A percentile compares a stretch with the other conserved stretches of the same genome.
phyloP scores from a whole-genome alignment of 768 basidiomycete genomes.

The Suillus bovinus region DNA sequence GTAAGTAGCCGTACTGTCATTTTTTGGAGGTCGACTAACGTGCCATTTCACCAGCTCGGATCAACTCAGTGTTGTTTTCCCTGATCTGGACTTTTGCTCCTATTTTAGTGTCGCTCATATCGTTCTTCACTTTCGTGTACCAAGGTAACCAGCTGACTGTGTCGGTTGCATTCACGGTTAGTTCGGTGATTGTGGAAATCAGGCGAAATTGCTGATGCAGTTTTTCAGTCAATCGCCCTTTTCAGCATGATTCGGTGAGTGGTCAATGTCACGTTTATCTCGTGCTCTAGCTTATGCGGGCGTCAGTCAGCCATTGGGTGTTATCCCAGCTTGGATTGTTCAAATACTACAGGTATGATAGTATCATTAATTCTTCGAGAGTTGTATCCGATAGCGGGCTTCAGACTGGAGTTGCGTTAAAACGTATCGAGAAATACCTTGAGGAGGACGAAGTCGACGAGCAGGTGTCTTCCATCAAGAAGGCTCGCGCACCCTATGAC shows the following conservation, averaged over 20 bases:
- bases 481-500: conserved; percentile 21
- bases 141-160: conserved; percentile 76
- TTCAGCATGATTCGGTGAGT: conserved; percentile 82
- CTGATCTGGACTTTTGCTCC: conserved; percentile 77
- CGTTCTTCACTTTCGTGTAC: conserved; percentile 74
- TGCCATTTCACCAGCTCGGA: conserved; percentile 45
- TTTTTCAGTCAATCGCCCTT: conserved; percentile 64
- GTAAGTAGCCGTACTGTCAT: background rate
- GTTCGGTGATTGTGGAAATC: conserved; percentile 20
- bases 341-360: conserved; percentile 59
- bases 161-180: conserved; percentile 79
- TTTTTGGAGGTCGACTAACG: background rate
- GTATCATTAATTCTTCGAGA: background rate
- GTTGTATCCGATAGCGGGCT: background rate
- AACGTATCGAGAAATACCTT: conserved; percentile 61
- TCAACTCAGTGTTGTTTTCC: conserved; percentile 73
- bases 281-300: conserved; percentile 1
- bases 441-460: conserved; percentile 63
- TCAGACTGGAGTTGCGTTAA: conserved; percentile 55
- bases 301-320: conserved; percentile 64
- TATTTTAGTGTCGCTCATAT: conserved; percentile 75
- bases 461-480: conserved; percentile 59
- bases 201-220: background rate
- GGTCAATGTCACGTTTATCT: conserved; percentile 3
- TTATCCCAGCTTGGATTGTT: conserved; percentile 80